Conservation (phyloP, 345 rosid genomes). For the Streptanthus diversifolius region DNA sequence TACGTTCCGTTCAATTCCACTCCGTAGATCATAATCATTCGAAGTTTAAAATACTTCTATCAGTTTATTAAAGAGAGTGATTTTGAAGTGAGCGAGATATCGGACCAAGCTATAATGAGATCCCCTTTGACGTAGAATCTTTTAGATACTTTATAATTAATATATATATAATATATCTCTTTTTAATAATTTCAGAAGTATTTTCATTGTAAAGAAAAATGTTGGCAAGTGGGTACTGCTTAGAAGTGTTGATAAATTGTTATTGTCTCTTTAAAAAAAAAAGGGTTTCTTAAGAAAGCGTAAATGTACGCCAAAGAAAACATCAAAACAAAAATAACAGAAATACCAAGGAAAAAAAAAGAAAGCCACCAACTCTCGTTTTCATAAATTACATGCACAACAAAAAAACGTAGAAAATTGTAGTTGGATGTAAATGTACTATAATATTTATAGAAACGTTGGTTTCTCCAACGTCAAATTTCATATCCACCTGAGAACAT, state of each 20-base stretch:
- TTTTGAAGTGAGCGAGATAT: not conserved
- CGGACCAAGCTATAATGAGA: not conserved
- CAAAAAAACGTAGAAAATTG: not conserved
- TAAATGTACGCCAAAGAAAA: conserved; percentile 15
- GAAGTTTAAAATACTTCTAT: not conserved
- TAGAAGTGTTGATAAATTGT: not conserved
- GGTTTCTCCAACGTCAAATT: not conserved
- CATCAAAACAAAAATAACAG: not conserved
- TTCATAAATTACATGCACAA: not conserved
- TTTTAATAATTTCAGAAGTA: not conserved
- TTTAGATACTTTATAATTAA: not conserved
- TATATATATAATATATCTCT: not conserved
- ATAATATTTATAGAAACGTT: not conserved
- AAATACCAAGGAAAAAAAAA: not conserved
- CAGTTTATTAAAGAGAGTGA: not conserved
- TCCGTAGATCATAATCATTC: not conserved
- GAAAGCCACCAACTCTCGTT: conserved; percentile 22
- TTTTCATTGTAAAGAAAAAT: not conserved
- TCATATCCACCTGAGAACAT: not conserved
- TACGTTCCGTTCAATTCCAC: not conserved
- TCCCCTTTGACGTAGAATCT: not conserved
- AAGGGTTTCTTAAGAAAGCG: not conserved
- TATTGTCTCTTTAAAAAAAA: not conserved
- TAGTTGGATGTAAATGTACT: conserved; percentile 1
- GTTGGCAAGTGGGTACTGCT: not conserved